Evolutionary conservation across 2,329 filamentous ascomycete species (phyloP), one percentile per base, ranked within the genome.

Genomic region (Trichoderma koningiopsis): DNA sequence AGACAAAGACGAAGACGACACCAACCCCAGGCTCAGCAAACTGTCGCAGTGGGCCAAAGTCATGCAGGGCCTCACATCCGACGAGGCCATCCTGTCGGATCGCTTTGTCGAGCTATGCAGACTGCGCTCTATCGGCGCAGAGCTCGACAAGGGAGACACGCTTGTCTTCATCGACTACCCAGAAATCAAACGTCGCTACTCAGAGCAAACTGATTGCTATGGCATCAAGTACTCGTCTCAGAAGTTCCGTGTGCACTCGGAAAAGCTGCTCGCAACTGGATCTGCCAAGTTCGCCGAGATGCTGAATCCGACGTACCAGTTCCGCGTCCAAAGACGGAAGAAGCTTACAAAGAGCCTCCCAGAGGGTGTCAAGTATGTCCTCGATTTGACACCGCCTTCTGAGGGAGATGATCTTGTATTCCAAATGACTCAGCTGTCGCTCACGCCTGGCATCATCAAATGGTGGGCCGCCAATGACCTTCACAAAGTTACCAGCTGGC

Each of bases 331-430:
- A 47, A 78, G 83, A 27, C 80, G 79, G 16, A 79, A 79, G 24
- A 78, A 78, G 53, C 72, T 80, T 43, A 73, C 74, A 47, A 79
- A 78, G 29, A 74, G 73, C 16, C 74, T 82, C 11, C 81, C 80
- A 0, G 72, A 77, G 2, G 84, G 82, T 0, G 78, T 91, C 74
- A 83, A 84, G 69, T 91, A 86, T 72, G 79, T 91, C 22, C 73
- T 92, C 43, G 89, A 92, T 72, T 80, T 92, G 14, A 91, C 88
- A 0, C 89, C 89, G 0, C 84, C 86, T 0, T 78, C 78, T 0
- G 85, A 90, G 74, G 90, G 88, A 1, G 88, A 91, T 2, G 89
- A 90, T 14, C 83, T 88, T 11, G 85, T 89, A 1, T 84, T 87
- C 29, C 81, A 87, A 70, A 82, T 89, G 69, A 86, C 86, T 0